phyloP scores from a whole-genome alignment of 805 yeast genomes.

The Vanderwaltozyma verrucispora region DNA sequence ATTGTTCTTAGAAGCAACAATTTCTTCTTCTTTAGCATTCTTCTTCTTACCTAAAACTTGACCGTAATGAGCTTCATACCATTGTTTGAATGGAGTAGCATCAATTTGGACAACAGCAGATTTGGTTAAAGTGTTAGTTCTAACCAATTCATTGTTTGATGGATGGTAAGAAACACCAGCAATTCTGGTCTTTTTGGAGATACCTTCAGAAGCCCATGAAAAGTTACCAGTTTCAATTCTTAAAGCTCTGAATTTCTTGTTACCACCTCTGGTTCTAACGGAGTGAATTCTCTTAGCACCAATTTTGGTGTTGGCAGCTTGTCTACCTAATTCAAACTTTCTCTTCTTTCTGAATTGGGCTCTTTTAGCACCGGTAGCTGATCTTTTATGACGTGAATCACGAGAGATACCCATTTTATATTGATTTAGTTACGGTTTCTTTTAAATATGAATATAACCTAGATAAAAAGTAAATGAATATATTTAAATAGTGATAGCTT shows the following conservation, averaged over 20 bases:
- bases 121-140: slow-evolving; percentile 99
- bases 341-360: slow-evolving; percentile 99
- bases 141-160: slow-evolving; percentile 97
- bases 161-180: slow-evolving; percentile 98
- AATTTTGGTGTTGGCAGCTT: slow-evolving; percentile 98
- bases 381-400: slow-evolving; percentile 99
- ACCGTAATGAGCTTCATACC: slow-evolving; percentile 99
- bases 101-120: slow-evolving; percentile 98
- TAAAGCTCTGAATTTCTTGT: slow-evolving; percentile 98
- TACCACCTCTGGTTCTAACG: slow-evolving; percentile 99
- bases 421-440: neutral
- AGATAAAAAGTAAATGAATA: neutral
- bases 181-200: slow-evolving; percentile 97
- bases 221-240: slow-evolving; percentile 99
- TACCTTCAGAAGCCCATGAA: slow-evolving; percentile 99
- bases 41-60: slow-evolving; percentile 80
- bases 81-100: slow-evolving; percentile 99
- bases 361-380: slow-evolving; percentile 99
- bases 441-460: neutral
- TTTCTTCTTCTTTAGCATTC: slow-evolving; percentile 46
- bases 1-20: slow-evolving; percentile 55
- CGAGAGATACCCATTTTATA: slow-evolving; percentile 98
- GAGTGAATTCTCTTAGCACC: slow-evolving; percentile 98
- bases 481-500: neutral
- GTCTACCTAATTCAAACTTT: slow-evolving; percentile 99